Evolutionary conservation across 2,329 filamentous ascomycete genomes (phyloP).

Genomic region (Fusarium nisikadoi): DNA sequence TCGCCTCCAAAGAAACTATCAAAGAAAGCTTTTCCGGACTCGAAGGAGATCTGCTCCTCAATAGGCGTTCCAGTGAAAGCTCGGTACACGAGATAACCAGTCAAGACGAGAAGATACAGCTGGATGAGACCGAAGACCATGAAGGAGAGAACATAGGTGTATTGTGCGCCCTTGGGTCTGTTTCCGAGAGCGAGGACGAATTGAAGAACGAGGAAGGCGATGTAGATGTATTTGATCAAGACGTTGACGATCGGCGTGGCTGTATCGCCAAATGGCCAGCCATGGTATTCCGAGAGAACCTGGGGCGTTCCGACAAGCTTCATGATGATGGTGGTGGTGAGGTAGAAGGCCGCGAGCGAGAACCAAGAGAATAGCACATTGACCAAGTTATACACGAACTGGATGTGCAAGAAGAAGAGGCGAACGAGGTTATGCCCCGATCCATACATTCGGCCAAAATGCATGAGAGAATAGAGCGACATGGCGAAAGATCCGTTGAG

Average conservation of each 20-base stretch:
- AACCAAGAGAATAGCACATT: slow-evolving; percentile 42
- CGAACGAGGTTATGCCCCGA: slow-evolving; percentile 40
- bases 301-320: slow-evolving; percentile 38
- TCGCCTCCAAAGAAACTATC: slow-evolving; percentile 38
- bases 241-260: slow-evolving; percentile 41
- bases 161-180: slow-evolving; percentile 40
- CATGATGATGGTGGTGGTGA: slow-evolving; percentile 42
- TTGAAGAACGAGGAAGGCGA: slow-evolving; percentile 39
- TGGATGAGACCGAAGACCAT: slow-evolving; percentile 41
- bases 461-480: slow-evolving; percentile 42
- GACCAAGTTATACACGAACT: slow-evolving; percentile 41
- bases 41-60: slow-evolving; percentile 38
- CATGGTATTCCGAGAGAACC: slow-evolving; percentile 30
- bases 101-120: slow-evolving; percentile 37
- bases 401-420: slow-evolving; percentile 40
- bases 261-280: slow-evolving; percentile 40
- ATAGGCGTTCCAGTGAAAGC: slow-evolving; percentile 34
- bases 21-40: slow-evolving; percentile 31
- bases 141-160: slow-evolving; percentile 40
- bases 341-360: slow-evolving; percentile 36
- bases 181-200: slow-evolving; percentile 41
- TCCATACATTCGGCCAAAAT: slow-evolving; percentile 38
- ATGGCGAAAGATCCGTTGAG: slow-evolving; percentile 42
- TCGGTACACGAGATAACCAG: slow-evolving; percentile 39
- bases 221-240: slow-evolving; percentile 38